These are phyloP conservation scores for Trichoderma asperellum DNA, from an alignment of 2,329 filamentous ascomycete genomes.

Conservation along the genomic window DNA sequence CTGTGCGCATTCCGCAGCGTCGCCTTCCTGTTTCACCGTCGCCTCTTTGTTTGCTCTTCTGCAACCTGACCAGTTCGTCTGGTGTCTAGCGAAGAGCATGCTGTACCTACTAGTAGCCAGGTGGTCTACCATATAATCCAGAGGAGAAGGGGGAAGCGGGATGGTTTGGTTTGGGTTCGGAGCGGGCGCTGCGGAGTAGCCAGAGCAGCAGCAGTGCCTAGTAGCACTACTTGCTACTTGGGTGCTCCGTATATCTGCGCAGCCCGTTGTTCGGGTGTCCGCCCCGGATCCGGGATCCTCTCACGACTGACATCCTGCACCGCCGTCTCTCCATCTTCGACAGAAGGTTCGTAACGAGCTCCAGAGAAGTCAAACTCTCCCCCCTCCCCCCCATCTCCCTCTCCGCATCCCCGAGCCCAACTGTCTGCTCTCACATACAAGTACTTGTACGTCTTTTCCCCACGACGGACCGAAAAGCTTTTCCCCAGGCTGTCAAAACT, in stretches of 20 bases:
- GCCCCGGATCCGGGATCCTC: constrained; percentile 21
- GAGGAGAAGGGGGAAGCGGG: not conserved
- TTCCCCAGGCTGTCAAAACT: constrained; percentile 25
- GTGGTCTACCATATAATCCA: not conserved
- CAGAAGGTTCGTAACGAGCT: constrained; percentile 3
- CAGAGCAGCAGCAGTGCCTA: not conserved
- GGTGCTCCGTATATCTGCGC: not conserved
- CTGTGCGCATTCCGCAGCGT: constrained; percentile 12
- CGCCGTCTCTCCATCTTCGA: constrained; percentile 11
- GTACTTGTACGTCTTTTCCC: not conserved
- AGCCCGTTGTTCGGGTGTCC: constrained; percentile 24
- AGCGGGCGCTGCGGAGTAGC: constrained; percentile 19
- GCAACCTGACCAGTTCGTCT: not conserved
- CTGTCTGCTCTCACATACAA: not conserved
- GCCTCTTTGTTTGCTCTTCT: constrained; percentile 15
- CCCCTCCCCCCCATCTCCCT: not conserved
- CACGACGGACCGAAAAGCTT: constrained; percentile 27
- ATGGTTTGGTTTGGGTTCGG: not conserved
- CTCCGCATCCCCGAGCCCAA: constrained; percentile 16
- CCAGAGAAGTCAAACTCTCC: not conserved
- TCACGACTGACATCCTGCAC: not conserved
- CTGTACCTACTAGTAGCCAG: too few species aligned
- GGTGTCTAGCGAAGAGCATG: not conserved
- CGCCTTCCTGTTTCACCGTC: constrained; percentile 23
- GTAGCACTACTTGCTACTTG: not conserved